Evolutionary conservation across 805 yeast genomes (phyloP).

Genomic region (Pichia sporocuriosa): DNA sequence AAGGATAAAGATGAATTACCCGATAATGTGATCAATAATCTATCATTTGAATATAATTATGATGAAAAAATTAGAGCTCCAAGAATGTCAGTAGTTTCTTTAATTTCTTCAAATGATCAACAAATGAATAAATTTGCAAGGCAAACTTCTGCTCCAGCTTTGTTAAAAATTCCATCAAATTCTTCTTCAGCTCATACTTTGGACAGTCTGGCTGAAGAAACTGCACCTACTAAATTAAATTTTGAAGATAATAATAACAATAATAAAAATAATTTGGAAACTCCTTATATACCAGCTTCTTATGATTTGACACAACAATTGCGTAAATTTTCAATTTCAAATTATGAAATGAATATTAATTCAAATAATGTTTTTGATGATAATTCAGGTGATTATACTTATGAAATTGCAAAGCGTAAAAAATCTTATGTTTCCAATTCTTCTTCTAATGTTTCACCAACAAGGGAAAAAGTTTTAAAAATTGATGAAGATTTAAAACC

Average conservation of each 20-base stretch:
- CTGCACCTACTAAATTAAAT: too few relatives aligned
- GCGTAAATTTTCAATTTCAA: conserved; percentile 24
- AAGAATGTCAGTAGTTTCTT: conserved; percentile 35
- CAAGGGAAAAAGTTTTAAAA: conserved; percentile 1
- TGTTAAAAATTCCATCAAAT: conserved; percentile 8
- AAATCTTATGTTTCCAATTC: conserved; percentile 6
- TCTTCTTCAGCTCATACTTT: conserved; percentile 14
- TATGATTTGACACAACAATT: conserved; percentile 39
- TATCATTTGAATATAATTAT: conserved; percentile 34
- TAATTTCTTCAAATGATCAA: conserved; percentile 15
- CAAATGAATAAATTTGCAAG: not conserved
- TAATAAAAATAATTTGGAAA: not conserved
- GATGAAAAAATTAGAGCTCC: conserved; percentile 53
- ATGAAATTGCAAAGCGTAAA: conserved; percentile 1
- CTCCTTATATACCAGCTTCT: conserved; percentile 37
- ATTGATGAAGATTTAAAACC: conserved; percentile 5
- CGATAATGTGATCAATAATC: conserved; percentile 22
- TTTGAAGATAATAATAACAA: too few relatives aligned
- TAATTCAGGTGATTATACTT: conserved; percentile 1
- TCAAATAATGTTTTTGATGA: not conserved
- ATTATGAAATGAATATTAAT: not conserved
- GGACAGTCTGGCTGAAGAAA: conserved; percentile 18
- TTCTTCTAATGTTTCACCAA: conserved; percentile 13
- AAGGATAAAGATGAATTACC: conserved; percentile 27
- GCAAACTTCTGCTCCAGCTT: conserved; percentile 10